These are phyloP conservation scores for Ottelia alismoides DNA, from an alignment of 106 monocot species.

Conservation along the genomic window DNA sequence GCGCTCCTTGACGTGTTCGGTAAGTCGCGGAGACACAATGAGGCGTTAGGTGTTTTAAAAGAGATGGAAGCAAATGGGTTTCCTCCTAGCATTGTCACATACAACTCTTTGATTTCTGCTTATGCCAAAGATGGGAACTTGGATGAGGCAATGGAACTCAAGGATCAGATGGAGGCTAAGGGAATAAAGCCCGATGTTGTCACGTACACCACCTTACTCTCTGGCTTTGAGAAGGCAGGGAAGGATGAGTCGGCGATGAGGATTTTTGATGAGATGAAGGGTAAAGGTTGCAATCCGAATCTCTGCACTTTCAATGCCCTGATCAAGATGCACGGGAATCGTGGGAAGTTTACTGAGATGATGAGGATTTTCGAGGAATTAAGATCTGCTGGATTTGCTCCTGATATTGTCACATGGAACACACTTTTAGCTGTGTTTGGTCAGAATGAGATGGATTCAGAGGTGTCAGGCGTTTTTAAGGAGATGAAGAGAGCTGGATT, in stretches of 20 bases:
- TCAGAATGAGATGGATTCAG: conserved; percentile 75
- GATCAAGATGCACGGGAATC: conserved; percentile 85
- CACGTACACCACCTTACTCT: conserved; percentile 83
- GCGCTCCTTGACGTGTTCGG: conserved; percentile 85
- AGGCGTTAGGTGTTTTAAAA: conserved; percentile 46
- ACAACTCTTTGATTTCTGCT: conserved; percentile 83
- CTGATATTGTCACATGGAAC: conserved; percentile 95
- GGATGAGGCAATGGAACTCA: conserved; percentile 71
- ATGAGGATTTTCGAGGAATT: conserved; percentile 73
- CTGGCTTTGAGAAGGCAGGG: conserved; percentile 86
- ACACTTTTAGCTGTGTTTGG: conserved; percentile 85
- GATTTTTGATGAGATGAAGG: conserved; percentile 66
- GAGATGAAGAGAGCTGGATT: conserved; percentile 98
- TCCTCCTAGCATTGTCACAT: conserved; percentile 54
- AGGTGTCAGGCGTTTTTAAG: conserved; percentile 80
- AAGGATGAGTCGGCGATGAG: conserved; percentile 53
- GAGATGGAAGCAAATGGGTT: conserved; percentile 70
- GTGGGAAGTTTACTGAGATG: conserved; percentile 76
- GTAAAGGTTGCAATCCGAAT: conserved; percentile 58
- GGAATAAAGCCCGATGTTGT: conserved; percentile 82
- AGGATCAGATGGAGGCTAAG: conserved; percentile 70
- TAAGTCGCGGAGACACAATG: conserved; percentile 61
- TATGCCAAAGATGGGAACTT: conserved; percentile 76
- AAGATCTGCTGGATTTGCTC: conserved; percentile 36
- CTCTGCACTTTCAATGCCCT: conserved; percentile 89